Evolutionary conservation across 805 yeast species (phyloP), one percentile per base, ranked within the genome.

Genomic region (Myxozyma neglecta): DNA sequence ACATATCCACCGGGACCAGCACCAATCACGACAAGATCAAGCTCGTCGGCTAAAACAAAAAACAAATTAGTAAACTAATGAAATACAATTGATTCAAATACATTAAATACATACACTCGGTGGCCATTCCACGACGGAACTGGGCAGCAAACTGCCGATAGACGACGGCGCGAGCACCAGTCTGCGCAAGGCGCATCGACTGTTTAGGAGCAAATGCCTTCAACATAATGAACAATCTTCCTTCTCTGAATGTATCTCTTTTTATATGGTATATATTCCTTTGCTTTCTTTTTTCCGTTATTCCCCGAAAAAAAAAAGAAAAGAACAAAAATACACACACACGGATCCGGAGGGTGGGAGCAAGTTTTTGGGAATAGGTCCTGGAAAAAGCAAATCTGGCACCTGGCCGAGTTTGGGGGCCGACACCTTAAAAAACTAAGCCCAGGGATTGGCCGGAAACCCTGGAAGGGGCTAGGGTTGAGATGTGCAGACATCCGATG

Each of bases 1-100:
- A 94, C 94, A 76, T 94, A 94, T 66, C 99, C 99, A 77, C 98
- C 99, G 70, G 99, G 99, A 62, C 99, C 99, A 71, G 97, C 98
- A 70, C 99, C 99, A 73, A 94, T 88, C 70, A 94, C 90, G 58
- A 93, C 96, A 58, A 94, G 84, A 73, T 94, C 98, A 75, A 90
- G 94, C 73, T 87, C 86, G 39, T 53, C 66, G 48, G 56, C 53
- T 46, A 47, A 3, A 37, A 24, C 20, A 24, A 35, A 37, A 48
- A 39, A n/a, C n/a, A n/a, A 34, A 39, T 39, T n/a, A 39, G n/a
- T 39, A 39, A 39, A 13, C 13, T 6, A 39, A 13, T 39, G 3
- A 13, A 39, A 6, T 3, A 13, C 42, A 39, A 13, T 13, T 13
- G 3, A 39, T 6, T n/a, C 6, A 13, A 39, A 39, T 39, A 39